Evolutionary conservation across 2,329 filamentous ascomycete genomes (phyloP).

Genomic region (Leptographium galeiforme): DNA sequence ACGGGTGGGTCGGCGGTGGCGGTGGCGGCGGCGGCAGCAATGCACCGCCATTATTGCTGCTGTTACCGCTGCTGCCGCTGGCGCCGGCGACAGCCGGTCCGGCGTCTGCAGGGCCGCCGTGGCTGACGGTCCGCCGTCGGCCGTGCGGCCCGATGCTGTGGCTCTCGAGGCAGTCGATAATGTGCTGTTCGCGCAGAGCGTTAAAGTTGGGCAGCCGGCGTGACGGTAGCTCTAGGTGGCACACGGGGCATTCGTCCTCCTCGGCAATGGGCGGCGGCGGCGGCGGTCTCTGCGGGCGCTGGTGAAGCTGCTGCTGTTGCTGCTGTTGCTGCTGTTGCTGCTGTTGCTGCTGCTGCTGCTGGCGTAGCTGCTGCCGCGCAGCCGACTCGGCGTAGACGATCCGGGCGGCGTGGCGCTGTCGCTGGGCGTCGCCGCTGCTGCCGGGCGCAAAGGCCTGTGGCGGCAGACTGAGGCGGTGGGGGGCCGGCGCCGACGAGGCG

Average conservation of each 20-base stretch:
- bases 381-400: too few relatives aligned
- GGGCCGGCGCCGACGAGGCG: conserved; percentile 1
- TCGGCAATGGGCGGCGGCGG: conserved; percentile 34
- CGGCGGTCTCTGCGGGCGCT: neutral
- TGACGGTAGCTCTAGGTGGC: conserved; percentile 56
- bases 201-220: conserved; percentile 39
- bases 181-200: conserved; percentile 41
- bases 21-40: neutral
- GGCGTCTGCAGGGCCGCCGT: conserved; percentile 3
- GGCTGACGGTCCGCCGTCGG: neutral
- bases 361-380: conserved; percentile 4
- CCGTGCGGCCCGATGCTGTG: conserved; percentile 25
- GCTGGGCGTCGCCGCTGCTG: neutral
- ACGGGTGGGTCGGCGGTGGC: conserved; percentile 21
- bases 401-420: neutral
- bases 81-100: conserved; percentile 11
- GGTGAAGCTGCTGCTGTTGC: neutral
- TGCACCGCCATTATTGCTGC: neutral
- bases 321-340: neutral
- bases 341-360: conserved; percentile 3
- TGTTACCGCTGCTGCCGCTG: conserved; percentile 6
- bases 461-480: conserved; percentile 14
- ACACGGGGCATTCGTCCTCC: conserved; percentile 70
- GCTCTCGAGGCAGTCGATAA: conserved; percentile 40
- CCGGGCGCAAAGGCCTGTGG: conserved; percentile 17